Base-by-base conservation (phyloP, 306 rosid species). In the Sindora glabra region DNA sequence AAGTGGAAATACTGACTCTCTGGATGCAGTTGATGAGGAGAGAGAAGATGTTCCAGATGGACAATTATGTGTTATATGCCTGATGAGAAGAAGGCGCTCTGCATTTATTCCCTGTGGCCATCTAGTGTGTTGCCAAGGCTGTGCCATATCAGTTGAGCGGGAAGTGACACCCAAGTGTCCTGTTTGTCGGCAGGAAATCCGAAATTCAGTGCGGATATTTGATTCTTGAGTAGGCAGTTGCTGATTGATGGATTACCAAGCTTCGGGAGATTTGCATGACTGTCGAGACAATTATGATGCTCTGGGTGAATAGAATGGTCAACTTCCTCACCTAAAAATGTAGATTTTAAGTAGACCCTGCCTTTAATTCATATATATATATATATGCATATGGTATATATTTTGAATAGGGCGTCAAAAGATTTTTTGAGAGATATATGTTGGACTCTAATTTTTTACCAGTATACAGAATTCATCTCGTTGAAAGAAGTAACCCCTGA, bases 91-190 rank as follows among this genome's bases (percentile, higher is more conserved):
- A 79, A 88, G 86, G 74, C 83, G 94, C 37, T 86, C 90, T 13
- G 94, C 83, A 8, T 92, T 92, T 62, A 68, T 88, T 56, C 98
- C 96, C 0, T 92, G 95, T 21, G 98, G 95, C 29, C 98, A 88
- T 76, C 76, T 83, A 19, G 96, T 92, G 34, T 88, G 98, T 42
- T 92, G 98, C 80, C 86, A 76, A 41, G 68, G 49, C 34, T 92
- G 96, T 62, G 83, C 90, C 64, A 55, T 78, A 17, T 79, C 95
- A 11, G 78, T 92, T 44, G 95, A 76, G 69, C 76, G 67, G 2
- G 87, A 79, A 53, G 62, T 68, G 19, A 33, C 89, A 26, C 98
- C 96, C 15, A 92, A 86, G 54, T 92, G 98, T 30, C 98, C 98
- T 0, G 86, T 88, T 54, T 88, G 98, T 67, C 85, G 98, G 48